phyloP scores from a whole-genome alignment of 2,329 filamentous ascomycete genomes.

The Phialocephala sp. region DNA sequence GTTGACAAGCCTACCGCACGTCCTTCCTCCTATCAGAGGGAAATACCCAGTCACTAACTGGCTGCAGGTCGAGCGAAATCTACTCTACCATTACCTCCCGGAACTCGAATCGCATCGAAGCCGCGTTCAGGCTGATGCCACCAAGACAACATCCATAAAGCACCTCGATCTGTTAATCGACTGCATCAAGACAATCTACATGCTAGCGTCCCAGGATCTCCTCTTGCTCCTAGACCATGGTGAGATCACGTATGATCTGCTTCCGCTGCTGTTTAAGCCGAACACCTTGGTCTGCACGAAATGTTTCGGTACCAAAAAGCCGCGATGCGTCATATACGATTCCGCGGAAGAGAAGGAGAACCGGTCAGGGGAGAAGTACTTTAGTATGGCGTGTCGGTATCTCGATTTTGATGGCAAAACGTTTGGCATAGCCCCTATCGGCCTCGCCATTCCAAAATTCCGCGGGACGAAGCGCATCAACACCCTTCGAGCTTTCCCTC shows the following conservation, averaged over 20 bases:
- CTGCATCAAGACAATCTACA: slow-evolving; percentile 29
- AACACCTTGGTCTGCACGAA: slow-evolving; percentile 41
- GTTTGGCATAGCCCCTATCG: slow-evolving; percentile 37
- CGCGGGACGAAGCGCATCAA: slow-evolving; percentile 33
- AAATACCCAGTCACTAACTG: slow-evolving; percentile 11
- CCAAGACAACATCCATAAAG: background rate
- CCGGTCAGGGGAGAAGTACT: slow-evolving; percentile 24
- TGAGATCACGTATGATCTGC: slow-evolving; percentile 46
- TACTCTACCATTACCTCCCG: slow-evolving; percentile 26
- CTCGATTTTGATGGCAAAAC: slow-evolving; percentile 39
- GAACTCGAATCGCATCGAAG: slow-evolving; percentile 22
- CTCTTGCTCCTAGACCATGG: slow-evolving; percentile 36
- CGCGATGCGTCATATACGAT: slow-evolving; percentile 34
- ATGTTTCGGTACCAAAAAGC: slow-evolving; percentile 30
- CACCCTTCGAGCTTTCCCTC: slow-evolving; percentile 42
- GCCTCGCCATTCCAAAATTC: slow-evolving; percentile 31
- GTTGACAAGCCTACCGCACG: slow-evolving; percentile 32
- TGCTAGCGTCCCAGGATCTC: slow-evolving; percentile 19
- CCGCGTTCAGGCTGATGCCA: slow-evolving; percentile 8
- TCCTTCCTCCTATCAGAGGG: slow-evolving; percentile 1
- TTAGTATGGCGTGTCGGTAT: slow-evolving; percentile 25
- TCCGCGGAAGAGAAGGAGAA: slow-evolving; percentile 30
- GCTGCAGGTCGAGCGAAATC: slow-evolving; percentile 24
- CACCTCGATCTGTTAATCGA: slow-evolving; percentile 28
- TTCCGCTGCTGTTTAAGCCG: slow-evolving; percentile 46